phyloP scores from a whole-genome alignment of 2,329 filamentous ascomycete genomes.

The Monilinia polystroma region DNA sequence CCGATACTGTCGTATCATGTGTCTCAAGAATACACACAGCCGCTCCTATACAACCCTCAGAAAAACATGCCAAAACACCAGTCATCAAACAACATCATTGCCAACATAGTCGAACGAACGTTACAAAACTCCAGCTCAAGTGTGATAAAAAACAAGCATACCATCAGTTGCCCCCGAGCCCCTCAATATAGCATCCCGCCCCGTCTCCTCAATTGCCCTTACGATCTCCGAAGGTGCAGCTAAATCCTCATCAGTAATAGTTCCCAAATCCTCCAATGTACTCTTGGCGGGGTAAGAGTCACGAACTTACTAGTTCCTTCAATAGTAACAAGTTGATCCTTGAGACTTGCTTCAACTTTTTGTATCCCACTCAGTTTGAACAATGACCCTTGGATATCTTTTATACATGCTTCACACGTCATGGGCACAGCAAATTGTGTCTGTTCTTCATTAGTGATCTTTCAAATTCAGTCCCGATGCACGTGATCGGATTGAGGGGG shows the following conservation, averaged over 20 bases:
- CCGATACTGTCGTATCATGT: constrained; percentile 57
- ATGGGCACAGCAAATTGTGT: constrained; percentile 94
- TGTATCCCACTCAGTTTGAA: constrained; percentile 75
- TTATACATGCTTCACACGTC: constrained; percentile 85
- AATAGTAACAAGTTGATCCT: constrained; percentile 79
- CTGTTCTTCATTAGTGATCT: constrained; percentile 46
- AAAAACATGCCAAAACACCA: constrained; percentile 6
- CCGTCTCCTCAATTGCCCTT: constrained; percentile 81
- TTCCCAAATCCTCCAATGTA: constrained; percentile 14
- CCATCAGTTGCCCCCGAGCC: constrained; percentile 84
- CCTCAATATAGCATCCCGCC: constrained; percentile 89
- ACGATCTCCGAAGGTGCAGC: constrained; percentile 89
- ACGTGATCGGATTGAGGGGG: constrained; percentile 32
- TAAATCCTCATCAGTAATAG: constrained; percentile 37
- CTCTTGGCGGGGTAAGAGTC: constrained; percentile 37
- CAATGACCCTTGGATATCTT: constrained; percentile 78
- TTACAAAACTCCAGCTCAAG: constrained; percentile 14
- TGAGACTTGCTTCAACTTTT: constrained; percentile 78
- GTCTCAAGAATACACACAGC: constrained; percentile 97
- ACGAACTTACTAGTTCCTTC: constrained; percentile 72
- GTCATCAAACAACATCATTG: background rate
- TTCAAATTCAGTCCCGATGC: constrained; percentile 1
- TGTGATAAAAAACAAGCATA: constrained; percentile 47
- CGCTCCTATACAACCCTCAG: constrained; percentile 52
- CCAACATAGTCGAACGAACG: background rate